phyloP scores from a whole-genome alignment of 1,139 yeast species.

The Blastobotrys arbuscula region DNA sequence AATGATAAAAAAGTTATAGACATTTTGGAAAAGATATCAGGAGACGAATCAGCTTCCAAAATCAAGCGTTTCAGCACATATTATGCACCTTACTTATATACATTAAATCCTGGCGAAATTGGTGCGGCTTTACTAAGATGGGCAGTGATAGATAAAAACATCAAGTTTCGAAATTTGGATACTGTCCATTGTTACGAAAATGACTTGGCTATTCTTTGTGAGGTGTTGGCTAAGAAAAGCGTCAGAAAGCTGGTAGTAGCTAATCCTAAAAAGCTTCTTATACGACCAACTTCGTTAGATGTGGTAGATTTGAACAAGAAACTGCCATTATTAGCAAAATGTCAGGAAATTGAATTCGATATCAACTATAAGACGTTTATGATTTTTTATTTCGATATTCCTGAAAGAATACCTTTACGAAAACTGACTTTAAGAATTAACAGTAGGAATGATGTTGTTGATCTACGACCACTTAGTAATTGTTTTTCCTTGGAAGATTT shows the following conservation, averaged over 20 bases:
- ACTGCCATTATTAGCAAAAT: not conserved
- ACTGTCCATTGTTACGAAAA: not conserved
- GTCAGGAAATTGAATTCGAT: not conserved
- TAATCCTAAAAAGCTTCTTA: not conserved
- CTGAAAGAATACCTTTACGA: not conserved
- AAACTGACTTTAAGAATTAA: not conserved
- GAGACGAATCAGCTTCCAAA: not conserved
- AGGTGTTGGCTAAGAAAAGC: not conserved
- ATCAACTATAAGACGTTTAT: not conserved
- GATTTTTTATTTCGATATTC: not conserved
- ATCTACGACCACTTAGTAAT: not conserved
- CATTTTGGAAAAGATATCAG: not conserved
- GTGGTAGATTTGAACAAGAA: not conserved
- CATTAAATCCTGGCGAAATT: not conserved
- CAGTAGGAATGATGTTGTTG: not conserved
- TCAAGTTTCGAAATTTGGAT: not conserved
- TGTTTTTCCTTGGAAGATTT: not conserved
- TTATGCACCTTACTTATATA: not conserved
- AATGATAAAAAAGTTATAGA: not conserved
- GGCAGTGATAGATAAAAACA: not conserved
- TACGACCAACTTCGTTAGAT: not conserved
- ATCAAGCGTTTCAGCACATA: not conserved
- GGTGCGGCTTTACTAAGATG: not conserved
- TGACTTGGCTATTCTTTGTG: not conserved
- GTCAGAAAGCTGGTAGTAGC: not conserved